Evolutionary conservation across 306 rosid genomes (phyloP).

Genomic region (Malus sieversii): DNA sequence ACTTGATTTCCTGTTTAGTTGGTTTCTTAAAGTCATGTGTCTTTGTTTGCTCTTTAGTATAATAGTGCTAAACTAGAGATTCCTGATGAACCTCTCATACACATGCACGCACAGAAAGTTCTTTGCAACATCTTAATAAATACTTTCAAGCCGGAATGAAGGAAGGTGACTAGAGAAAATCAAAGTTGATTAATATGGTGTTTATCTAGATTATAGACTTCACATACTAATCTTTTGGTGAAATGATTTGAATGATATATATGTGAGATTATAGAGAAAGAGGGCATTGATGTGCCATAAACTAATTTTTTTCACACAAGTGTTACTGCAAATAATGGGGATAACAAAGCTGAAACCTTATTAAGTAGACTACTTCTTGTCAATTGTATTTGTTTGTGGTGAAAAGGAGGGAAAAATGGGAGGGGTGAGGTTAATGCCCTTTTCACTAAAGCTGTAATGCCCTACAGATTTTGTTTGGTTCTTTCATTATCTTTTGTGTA

Average conservation of each 20-base stretch:
- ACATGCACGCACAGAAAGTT: not conserved
- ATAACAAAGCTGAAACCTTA: not conserved
- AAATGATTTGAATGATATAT: not conserved
- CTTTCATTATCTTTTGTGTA: not conserved
- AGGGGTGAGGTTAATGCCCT: not conserved
- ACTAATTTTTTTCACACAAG: not conserved
- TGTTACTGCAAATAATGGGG: not conserved
- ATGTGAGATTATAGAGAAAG: not conserved
- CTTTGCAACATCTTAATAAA: not conserved
- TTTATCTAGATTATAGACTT: not conserved
- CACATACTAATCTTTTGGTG: not conserved
- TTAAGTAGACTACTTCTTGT: not conserved
- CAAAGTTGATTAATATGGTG: not conserved
- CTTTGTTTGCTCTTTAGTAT: not conserved
- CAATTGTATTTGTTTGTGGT: not conserved
- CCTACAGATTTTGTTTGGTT: not conserved
- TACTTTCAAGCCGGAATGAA: not conserved
- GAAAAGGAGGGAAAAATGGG: not conserved
- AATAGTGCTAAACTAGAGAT: not conserved
- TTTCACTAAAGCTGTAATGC: not conserved
- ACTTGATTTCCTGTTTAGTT: not conserved
- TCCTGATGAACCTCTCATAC: not conserved
- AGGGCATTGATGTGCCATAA: not conserved
- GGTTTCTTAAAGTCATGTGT: not conserved
- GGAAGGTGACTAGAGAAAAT: not conserved